These are phyloP conservation scores for Serendipita vermifera DNA, from an alignment of 768 basidiomycete genomes.

Conservation along the genomic window DNA sequence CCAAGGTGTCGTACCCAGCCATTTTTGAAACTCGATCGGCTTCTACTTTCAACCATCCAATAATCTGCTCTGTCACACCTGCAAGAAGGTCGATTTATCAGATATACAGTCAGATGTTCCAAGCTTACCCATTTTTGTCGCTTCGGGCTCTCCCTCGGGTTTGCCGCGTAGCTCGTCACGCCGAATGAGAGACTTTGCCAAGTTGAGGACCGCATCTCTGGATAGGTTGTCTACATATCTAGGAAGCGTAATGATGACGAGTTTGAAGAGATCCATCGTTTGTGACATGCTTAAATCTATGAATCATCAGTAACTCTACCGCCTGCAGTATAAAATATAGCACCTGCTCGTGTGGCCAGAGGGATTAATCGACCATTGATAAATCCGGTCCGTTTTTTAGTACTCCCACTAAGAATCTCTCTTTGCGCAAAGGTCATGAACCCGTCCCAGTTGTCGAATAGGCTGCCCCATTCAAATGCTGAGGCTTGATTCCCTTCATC, in stretches of 20 bases:
- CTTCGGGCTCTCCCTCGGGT: constrained; percentile 28
- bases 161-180: constrained; percentile 45
- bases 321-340: constrained; percentile 5
- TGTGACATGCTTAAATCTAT: constrained; percentile 50
- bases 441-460: constrained; percentile 14
- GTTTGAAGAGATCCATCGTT: constrained; percentile 52
- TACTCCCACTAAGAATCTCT: constrained; percentile 38
- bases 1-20: background rate
- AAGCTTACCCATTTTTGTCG: constrained; percentile 42
- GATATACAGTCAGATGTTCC: constrained; percentile 18
- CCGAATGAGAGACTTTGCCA: constrained; percentile 49
- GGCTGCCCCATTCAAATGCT: background rate
- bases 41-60: constrained; percentile 66
- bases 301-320: constrained; percentile 7
- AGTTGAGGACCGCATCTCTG: constrained; percentile 52
- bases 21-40: constrained; percentile 43
- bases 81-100: background rate
- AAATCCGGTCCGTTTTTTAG: constrained; percentile 44
- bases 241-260: constrained; percentile 64
- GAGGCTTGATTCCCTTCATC: background rate
- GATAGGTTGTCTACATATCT: constrained; percentile 65
- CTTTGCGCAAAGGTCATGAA: constrained; percentile 32
- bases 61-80: constrained; percentile 38
- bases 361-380: constrained; percentile 47
- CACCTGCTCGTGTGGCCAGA: constrained; percentile 41